Percentiles rank a stretch among this genome's conserved stretches.
Conservation (phyloP, 371 early-diverging fungal species). For the Actinomortierella ambigua region DNA sequence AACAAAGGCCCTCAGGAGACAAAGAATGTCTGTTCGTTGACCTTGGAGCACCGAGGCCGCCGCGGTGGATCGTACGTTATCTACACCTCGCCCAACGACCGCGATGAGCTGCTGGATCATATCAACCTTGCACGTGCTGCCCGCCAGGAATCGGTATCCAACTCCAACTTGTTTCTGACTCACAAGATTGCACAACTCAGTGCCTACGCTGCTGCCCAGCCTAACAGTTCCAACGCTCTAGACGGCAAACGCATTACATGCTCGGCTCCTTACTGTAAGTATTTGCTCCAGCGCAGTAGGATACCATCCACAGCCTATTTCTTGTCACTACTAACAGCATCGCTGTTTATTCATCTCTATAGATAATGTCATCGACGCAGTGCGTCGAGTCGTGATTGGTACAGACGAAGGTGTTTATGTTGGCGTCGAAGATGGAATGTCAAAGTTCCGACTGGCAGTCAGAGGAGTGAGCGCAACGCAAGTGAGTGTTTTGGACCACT, state of each 20-base stretch:
- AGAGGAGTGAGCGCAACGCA: constrained; percentile 79
- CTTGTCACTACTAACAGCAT: too few relatives aligned
- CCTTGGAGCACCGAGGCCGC: constrained; percentile 36
- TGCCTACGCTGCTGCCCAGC: constrained; percentile 46
- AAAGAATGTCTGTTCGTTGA: constrained; percentile 23
- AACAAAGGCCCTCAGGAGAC: constrained; percentile 22
- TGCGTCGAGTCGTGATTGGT: constrained; percentile 76
- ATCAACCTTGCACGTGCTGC: constrained; percentile 63
- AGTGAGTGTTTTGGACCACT: constrained; percentile 79
- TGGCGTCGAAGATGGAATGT: constrained; percentile 47
- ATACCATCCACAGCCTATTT: too few relatives aligned
- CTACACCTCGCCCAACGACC: constrained; percentile 63
- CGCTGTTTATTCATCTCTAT: too few relatives aligned
- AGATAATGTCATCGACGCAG: constrained; percentile 52
- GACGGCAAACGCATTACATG: constrained; percentile 67
- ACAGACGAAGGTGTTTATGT: constrained; percentile 86
- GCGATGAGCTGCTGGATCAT: constrained; percentile 81
- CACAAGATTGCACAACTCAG: constrained; percentile 50
- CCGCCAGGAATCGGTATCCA: constrained; percentile 59
- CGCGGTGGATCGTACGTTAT: constrained; percentile 30
- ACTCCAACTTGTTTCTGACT: constrained; percentile 67
- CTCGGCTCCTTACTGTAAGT: constrained; percentile 70
- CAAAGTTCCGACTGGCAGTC: constrained; percentile 58
- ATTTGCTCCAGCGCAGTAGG: neutral
- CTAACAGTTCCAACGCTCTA: constrained; percentile 27